Evolutionary conservation across 495 filamentous ascomycete genomes (phyloP).

Genomic region (Melanomma pulvis-pyrius): DNA sequence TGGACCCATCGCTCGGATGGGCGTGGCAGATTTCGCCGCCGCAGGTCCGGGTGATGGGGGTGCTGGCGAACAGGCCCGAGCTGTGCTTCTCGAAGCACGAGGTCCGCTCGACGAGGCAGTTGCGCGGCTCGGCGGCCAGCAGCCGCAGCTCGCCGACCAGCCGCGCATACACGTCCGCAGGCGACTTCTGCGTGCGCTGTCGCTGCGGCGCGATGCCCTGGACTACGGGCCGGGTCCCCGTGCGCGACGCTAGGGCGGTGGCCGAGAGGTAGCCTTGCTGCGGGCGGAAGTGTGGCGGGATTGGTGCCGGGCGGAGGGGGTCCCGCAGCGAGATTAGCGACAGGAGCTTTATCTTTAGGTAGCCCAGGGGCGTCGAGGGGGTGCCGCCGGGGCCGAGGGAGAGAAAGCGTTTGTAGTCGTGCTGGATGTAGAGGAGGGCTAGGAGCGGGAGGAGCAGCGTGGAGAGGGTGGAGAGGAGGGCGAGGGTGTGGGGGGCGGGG

Average conservation of each 20-base stretch:
- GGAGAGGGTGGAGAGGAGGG: conserved; percentile 11
- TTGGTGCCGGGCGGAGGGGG: conserved; percentile 49
- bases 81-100: conserved; percentile 83
- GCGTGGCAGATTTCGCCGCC: conserved; percentile 80
- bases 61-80: conserved; percentile 66
- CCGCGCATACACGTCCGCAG: conserved; percentile 53
- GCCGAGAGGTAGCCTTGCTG: conserved; percentile 51
- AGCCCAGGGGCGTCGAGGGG: conserved; percentile 53
- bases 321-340: conserved; percentile 55
- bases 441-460: conserved; percentile 34
- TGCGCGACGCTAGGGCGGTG: conserved; percentile 58
- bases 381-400: conserved; percentile 80
- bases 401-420: conserved; percentile 77
- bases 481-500: background rate
- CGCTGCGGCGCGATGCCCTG: conserved; percentile 79
- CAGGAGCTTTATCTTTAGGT: conserved; percentile 67
- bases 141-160: conserved; percentile 55
- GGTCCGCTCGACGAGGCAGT: conserved; percentile 60
- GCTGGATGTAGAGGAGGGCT: conserved; percentile 58
- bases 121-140: conserved; percentile 53
- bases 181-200: conserved; percentile 68
- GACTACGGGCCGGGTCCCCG: conserved; percentile 64
- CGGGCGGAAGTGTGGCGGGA: conserved; percentile 48
- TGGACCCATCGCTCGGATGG: conserved; percentile 71
- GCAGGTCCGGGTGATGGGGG: conserved; percentile 63